Evolutionary conservation across 2,329 filamentous ascomycete species (phyloP), one percentile per base, ranked within the genome.

Genomic region (Cercospora janseana): DNA sequence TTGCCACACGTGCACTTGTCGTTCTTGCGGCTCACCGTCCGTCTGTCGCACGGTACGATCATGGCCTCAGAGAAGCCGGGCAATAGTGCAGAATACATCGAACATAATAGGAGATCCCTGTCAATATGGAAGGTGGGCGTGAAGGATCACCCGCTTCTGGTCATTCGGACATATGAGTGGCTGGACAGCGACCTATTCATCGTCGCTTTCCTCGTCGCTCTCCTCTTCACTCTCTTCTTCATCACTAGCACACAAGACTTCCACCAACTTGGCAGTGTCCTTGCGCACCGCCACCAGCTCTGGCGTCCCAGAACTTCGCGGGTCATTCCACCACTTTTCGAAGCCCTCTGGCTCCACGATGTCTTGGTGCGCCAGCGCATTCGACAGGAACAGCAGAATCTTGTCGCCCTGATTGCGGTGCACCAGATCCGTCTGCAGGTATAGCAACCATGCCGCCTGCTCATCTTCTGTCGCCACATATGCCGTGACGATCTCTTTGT

Each of bases 291-390:
- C 79, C 52, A 71, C 70, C 83, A 96, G 81, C 46, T 80, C 79
- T 48, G 87, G 85, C 10, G 76, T 82, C 48, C 82, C 83, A 18
- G 72, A 78, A 4, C 86, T 85, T 63, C 83, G 77, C 69, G 79
- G 77, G 67, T 95, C 86, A 15, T 76, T 80, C 91, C 91, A 97
- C 93, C 93, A 98, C 40, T 80, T 79, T 62, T 92, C 73, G 59
- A 95, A 87, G 0, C 87, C 90, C 32, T 96, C 91, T 64, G 95
- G 89, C 66, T 95, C 89, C 1, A 96, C 72, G 12, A 95, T 78
- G 58, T 97, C 93, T 41, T 87, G 71, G 58, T 87, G 82, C 66
- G 95, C 94, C 44, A 97, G 75, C 69, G 90, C 87, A 72, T 94
- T 93, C 59, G 89, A 80, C 60, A 89, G 75, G 29, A 85, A 88